phyloP scores from a whole-genome alignment of 2,329 filamentous ascomycete species.

The Ophiocordyceps camponoti-leonardi region DNA sequence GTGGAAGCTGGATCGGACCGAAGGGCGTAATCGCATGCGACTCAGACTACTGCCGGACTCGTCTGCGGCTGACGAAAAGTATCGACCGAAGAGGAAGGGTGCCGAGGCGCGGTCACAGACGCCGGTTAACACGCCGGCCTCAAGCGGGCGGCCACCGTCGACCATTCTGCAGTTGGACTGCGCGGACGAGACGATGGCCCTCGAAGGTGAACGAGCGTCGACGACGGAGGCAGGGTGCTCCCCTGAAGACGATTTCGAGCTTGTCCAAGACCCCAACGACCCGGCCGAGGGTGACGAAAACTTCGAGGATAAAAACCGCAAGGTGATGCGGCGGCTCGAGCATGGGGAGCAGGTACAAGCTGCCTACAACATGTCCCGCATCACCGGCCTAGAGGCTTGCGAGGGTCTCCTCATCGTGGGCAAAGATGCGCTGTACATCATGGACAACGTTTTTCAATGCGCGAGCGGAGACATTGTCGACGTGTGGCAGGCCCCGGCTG shows the following conservation, averaged over 20 bases:
- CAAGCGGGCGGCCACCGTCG: slow-evolving; percentile 6
- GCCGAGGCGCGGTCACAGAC: slow-evolving; percentile 23
- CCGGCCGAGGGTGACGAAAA: slow-evolving; percentile 55
- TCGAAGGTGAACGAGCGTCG: slow-evolving; percentile 9
- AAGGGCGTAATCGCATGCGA: slow-evolving; percentile 90
- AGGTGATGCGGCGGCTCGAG: slow-evolving; percentile 87
- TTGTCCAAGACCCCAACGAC: slow-evolving; percentile 84
- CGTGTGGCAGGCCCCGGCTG: slow-evolving; percentile 78
- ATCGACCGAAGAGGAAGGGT: slow-evolving; percentile 65
- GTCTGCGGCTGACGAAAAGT: slow-evolving; percentile 49
- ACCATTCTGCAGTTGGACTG: slow-evolving; percentile 7
- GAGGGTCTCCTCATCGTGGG: slow-evolving; percentile 89
- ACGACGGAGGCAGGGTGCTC: slow-evolving; percentile 8
- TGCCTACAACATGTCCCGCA: slow-evolving; percentile 88
- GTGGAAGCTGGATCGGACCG: slow-evolving; percentile 91
- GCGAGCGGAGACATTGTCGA: slow-evolving; percentile 94
- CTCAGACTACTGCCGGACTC: slow-evolving; percentile 71
- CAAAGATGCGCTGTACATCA: slow-evolving; percentile 80
- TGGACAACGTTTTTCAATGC: slow-evolving; percentile 92
- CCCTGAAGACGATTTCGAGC: slow-evolving; percentile 82
- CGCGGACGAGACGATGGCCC: slow-evolving; percentile 5
- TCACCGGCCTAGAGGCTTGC: slow-evolving; percentile 81
- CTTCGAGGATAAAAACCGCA: slow-evolving; percentile 95
- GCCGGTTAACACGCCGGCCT: slow-evolving; percentile 6
- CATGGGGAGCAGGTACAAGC: slow-evolving; percentile 83